Evolutionary conservation across 306 rosid genomes (phyloP).

Genomic region (Dryas octopetala): DNA sequence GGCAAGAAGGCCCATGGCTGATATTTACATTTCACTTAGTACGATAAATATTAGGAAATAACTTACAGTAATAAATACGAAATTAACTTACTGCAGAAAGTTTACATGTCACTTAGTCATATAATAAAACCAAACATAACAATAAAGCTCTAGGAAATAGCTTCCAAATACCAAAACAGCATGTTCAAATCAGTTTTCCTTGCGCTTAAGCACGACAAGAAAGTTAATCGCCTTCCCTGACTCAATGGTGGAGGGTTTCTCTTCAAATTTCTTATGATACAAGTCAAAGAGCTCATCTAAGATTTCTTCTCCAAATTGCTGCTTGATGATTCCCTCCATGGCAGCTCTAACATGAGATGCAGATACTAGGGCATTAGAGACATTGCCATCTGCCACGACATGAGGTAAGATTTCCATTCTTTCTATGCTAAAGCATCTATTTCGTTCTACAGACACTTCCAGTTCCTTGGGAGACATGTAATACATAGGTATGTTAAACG

Average conservation of each 20-base stretch:
- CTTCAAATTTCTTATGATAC: neutral
- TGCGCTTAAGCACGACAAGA: constrained; percentile 11
- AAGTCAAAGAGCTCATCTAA: constrained; percentile 17
- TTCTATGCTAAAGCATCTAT: constrained; percentile 19
- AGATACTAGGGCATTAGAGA: neutral
- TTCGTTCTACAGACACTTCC: constrained; percentile 8
- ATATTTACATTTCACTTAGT: no score
- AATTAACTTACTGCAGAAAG: no score
- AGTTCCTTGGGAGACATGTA: constrained; percentile 3
- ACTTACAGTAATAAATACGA: no score
- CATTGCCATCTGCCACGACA: neutral
- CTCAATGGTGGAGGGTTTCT: neutral
- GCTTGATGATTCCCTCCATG: neutral
- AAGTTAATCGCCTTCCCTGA: neutral
- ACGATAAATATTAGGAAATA: no score
- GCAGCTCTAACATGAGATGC: neutral
- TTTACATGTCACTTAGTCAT: no score
- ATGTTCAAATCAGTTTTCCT: neutral
- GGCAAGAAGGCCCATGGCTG: no score
- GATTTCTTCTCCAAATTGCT: constrained; percentile 1
- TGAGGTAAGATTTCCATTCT: neutral
- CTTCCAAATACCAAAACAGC: neutral
- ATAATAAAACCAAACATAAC: no score
- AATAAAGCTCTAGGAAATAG: no score
- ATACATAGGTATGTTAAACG: neutral